phyloP scores from a whole-genome alignment of 192 early-diverging fungal species.

The Mortierella alpina region DNA sequence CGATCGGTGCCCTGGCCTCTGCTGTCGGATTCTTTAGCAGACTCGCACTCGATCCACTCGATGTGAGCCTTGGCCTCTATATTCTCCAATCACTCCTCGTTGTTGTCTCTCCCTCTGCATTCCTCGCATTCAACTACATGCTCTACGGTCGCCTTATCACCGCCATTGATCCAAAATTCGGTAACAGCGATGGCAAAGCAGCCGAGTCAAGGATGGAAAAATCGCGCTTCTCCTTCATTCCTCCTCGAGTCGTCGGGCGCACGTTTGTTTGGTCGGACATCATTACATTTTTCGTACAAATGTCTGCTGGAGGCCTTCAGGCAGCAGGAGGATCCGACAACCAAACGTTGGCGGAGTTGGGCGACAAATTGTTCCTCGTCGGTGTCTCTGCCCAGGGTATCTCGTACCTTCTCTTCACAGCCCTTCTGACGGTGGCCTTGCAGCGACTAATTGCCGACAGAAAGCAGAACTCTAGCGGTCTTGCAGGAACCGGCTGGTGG shows the following conservation, averaged over 20 bases:
- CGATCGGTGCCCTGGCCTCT: slow-evolving; percentile 26
- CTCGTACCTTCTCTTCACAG: slow-evolving; percentile 24
- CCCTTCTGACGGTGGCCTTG: slow-evolving; percentile 10
- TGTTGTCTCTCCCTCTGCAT: slow-evolving; percentile 18
- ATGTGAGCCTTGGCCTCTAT: neutral
- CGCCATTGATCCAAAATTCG: slow-evolving; percentile 25
- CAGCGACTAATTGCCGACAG: slow-evolving; percentile 18
- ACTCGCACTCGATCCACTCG: neutral
- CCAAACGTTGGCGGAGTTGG: slow-evolving; percentile 3
- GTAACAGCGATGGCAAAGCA: neutral
- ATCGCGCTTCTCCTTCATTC: slow-evolving; percentile 35
- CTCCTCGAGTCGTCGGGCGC: slow-evolving; percentile 34
- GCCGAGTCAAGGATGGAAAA: slow-evolving; percentile 10
- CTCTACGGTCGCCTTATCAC: slow-evolving; percentile 33
- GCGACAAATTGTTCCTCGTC: slow-evolving; percentile 23
- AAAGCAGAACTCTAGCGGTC: neutral
- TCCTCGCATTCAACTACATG: slow-evolving; percentile 49
- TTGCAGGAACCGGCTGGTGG: neutral
- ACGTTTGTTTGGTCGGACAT: slow-evolving; percentile 25
- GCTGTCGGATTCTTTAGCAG: slow-evolving; percentile 17
- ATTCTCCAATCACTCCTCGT: slow-evolving; percentile 7
- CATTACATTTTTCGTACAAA: slow-evolving; percentile 18
- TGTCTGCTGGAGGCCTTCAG: slow-evolving; percentile 20
- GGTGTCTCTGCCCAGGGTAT: slow-evolving; percentile 31
- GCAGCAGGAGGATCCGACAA: neutral